phyloP scores from a whole-genome alignment of 2,329 filamentous ascomycete species.

The Akanthomyces muscarius region DNA sequence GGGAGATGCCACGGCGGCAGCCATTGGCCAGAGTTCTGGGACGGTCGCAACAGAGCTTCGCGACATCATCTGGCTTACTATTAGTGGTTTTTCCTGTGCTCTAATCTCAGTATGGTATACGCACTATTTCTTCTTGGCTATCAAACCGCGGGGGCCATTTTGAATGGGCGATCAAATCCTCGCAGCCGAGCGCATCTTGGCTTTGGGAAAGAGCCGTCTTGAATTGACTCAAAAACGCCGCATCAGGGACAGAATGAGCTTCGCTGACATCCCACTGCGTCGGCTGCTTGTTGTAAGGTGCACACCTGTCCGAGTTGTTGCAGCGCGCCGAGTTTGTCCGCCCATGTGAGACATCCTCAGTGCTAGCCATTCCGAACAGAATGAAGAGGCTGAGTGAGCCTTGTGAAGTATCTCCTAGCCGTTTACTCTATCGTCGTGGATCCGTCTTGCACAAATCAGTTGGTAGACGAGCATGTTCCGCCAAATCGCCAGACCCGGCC shows the following conservation, averaged over 20 bases:
- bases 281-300: neutral
- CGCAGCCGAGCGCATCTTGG: neutral
- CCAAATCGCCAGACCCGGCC: too few relatives aligned
- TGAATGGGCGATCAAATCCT: neutral
- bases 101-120: too few relatives aligned
- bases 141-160: neutral
- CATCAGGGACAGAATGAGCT: neutral
- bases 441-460: too few relatives aligned
- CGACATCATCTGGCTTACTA: too few relatives aligned
- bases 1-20: too few relatives aligned
- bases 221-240: neutral
- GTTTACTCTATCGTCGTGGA: too few relatives aligned
- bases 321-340: neutral
- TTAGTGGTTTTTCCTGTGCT: too few relatives aligned
- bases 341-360: neutral
- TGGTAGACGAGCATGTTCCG: too few relatives aligned
- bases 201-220: neutral
- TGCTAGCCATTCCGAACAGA: neutral
- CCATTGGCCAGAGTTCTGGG: too few relatives aligned
- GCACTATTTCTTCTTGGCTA: neutral
- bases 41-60: too few relatives aligned
- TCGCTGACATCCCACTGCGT: neutral
- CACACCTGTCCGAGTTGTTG: neutral
- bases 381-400: too few relatives aligned
- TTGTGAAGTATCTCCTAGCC: too few relatives aligned